These are phyloP conservation scores for Solanum pennellii DNA, from an alignment of 257 asterid species.

Conservation along the genomic window DNA sequence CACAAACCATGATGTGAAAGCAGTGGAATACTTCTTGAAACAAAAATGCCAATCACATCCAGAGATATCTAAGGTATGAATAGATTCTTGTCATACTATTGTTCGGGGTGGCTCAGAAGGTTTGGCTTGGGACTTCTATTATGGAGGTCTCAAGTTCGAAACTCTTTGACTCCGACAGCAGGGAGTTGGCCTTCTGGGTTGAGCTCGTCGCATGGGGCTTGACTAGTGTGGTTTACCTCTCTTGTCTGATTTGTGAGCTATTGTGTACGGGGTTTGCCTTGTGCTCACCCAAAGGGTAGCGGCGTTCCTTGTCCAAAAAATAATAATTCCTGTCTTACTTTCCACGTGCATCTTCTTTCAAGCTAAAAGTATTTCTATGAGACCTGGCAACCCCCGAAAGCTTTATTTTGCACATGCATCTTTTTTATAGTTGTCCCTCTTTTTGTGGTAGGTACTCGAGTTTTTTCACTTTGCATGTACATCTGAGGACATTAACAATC, in stretches of 20 bases:
- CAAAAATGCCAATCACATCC: conserved; percentile 53
- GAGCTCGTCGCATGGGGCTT: not conserved
- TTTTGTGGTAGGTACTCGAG: conserved; percentile 26
- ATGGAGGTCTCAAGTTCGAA: not conserved
- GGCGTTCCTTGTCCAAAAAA: not conserved
- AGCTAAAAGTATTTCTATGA: not conserved
- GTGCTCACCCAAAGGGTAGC: not conserved
- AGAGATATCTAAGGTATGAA: conserved; percentile 54
- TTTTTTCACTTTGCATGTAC: conserved; percentile 51
- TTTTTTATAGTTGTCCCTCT: not conserved
- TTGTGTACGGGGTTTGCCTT: not conserved
- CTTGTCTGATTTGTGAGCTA: not conserved
- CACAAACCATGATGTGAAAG: conserved; percentile 50
- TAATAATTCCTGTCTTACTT: not conserved
- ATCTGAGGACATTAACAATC: conserved; percentile 47
- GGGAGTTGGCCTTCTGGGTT: not conserved
- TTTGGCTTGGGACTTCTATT: not conserved
- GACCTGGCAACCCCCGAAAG: not conserved
- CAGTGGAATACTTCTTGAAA: conserved; percentile 48
- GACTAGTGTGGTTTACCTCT: not conserved
- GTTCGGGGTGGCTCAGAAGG: not conserved
- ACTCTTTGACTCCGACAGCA: not conserved
- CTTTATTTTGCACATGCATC: not conserved
- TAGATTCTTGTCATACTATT: not conserved
- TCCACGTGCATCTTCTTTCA: not conserved